Evolutionary conservation across 2,329 filamentous ascomycete genomes (phyloP).

Genomic region (Xylaria sp.): DNA sequence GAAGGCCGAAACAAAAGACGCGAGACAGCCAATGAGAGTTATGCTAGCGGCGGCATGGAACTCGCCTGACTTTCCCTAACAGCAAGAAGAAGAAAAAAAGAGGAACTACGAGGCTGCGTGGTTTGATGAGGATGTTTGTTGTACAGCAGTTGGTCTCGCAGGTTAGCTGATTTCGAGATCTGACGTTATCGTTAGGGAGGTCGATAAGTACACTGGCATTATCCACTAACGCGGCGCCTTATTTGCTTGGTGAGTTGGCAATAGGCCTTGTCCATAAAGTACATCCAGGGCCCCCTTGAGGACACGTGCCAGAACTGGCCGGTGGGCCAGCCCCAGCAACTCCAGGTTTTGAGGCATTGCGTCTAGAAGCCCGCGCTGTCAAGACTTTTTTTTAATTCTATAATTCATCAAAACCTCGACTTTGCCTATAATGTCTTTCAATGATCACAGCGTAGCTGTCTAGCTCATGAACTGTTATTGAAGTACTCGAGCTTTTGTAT

Average conservation of each 20-base stretch:
- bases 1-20: no score
- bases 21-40: slow-evolving; percentile 1
- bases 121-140: not conserved
- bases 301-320: slow-evolving; percentile 33
- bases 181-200: not conserved
- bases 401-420: not conserved
- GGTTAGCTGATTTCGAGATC: not conserved
- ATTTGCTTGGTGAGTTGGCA: not conserved
- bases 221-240: slow-evolving; percentile 26
- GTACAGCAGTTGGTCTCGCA: not conserved
- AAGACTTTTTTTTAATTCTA: not conserved
- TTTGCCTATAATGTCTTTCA: not conserved
- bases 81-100: not conserved
- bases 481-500: not conserved
- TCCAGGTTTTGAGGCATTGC: not conserved
- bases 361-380: not conserved
- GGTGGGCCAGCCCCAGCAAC: not conserved
- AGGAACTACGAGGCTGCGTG: not conserved
- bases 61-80: slow-evolving; percentile 8
- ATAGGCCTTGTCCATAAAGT: slow-evolving; percentile 16
- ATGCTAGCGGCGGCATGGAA: slow-evolving; percentile 7
- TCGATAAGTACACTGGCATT: slow-evolving; percentile 14
- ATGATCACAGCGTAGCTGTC: not conserved
- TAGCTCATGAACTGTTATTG: not conserved
- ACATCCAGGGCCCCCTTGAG: slow-evolving; percentile 21